A percentile compares a stretch with the other conserved stretches of the same genome.
phyloP scores from a whole-genome alignment of 805 yeast genomes.

The Myxozyma geophila region DNA sequence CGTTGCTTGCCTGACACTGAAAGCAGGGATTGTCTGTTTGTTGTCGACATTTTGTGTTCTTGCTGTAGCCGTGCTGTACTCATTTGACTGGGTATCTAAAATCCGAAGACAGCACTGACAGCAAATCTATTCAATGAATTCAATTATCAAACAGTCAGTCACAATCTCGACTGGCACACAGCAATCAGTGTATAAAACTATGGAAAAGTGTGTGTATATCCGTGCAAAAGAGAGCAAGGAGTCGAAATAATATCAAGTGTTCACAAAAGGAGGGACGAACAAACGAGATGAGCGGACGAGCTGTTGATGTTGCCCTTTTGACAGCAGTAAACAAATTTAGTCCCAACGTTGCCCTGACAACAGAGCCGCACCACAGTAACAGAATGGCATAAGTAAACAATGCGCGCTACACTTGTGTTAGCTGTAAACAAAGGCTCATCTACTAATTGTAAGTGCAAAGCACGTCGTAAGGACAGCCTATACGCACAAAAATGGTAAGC shows the following conservation, averaged over 20 bases:
- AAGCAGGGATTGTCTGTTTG: constrained; percentile 12
- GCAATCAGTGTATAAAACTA: no score
- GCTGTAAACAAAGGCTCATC: constrained; percentile 7
- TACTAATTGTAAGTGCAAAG: background rate
- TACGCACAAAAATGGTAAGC: background rate
- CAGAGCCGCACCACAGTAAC: constrained; percentile 8
- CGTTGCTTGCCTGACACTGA: constrained; percentile 9
- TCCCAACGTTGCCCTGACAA: constrained; percentile 11
- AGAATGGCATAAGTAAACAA: background rate
- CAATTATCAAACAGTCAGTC: no score
- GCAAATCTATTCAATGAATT: no score
- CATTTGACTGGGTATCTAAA: background rate
- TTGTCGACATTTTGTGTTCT: background rate
- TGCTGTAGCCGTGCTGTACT: background rate
- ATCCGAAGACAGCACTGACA: no score
- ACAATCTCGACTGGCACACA: no score
- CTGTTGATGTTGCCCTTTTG: constrained; percentile 1
- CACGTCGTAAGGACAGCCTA: background rate
- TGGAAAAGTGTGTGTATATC: no score
- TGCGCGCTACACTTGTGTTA: background rate
- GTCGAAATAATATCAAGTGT: no score
- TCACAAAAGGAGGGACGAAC: background rate
- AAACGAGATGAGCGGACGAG: background rate
- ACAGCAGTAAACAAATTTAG: constrained; percentile 5
- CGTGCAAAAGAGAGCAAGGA: no score